Percentiles rank a stretch among this genome's conserved stretches.
Conservation (phyloP, 1,139 yeast genomes). For the Suzukiozyma palmioleophila region DNA sequence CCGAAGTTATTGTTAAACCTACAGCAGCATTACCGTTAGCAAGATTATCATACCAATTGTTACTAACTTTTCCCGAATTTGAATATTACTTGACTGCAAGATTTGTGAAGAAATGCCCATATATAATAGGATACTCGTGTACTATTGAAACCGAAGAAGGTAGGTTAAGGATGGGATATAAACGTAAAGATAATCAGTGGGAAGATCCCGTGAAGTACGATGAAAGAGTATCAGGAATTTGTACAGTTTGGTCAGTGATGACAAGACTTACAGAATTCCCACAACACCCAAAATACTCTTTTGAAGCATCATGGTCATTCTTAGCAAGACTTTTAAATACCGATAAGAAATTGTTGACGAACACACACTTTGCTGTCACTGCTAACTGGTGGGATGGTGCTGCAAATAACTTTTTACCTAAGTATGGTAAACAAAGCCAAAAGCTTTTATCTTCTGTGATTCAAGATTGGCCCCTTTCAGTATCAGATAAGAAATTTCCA, state of each 20-base stretch:
- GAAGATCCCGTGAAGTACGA: conserved; percentile 73
- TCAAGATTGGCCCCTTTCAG: conserved; percentile 44
- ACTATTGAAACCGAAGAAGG: conserved; percentile 79
- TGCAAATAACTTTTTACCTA: conserved; percentile 48
- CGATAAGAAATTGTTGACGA: conserved; percentile 43
- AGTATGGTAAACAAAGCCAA: conserved; percentile 65
- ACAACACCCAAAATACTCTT: conserved; percentile 16
- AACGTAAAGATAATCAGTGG: conserved; percentile 62
- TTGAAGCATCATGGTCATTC: conserved; percentile 66
- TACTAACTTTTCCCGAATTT: conserved; percentile 60
- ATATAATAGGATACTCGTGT: conserved; percentile 76
- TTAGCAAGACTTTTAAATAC: conserved; percentile 68
- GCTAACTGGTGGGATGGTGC: conserved; percentile 94
- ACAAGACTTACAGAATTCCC: conserved; percentile 36
- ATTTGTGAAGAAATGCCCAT: conserved; percentile 87
- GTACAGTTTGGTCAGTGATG: conserved; percentile 75
- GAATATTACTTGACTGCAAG: conserved; percentile 70
- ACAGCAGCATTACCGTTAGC: conserved; percentile 81
- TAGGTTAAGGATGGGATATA: conserved; percentile 84
- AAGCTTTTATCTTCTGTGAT: conserved; percentile 49
- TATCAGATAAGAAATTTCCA: conserved; percentile 51
- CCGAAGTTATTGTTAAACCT: conserved; percentile 81
- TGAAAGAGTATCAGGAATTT: conserved; percentile 83
- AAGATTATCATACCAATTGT: conserved; percentile 51
- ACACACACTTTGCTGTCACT: conserved; percentile 67